Conservation (phyloP, 2,329 filamentous ascomycete species). For the Botrytis elliptica region DNA sequence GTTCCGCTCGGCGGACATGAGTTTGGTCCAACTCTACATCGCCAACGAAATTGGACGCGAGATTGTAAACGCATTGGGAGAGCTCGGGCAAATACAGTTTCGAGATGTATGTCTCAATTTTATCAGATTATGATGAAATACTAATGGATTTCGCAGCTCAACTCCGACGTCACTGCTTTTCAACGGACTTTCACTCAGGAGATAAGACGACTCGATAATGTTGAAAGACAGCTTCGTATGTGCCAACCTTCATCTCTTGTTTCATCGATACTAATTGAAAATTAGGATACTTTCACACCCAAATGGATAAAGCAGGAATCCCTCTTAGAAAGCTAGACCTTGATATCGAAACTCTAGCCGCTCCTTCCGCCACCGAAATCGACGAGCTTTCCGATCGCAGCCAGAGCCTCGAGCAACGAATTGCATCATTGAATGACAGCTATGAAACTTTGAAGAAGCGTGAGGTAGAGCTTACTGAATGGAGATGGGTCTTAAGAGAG, state of each 20-base stretch:
- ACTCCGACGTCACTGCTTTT: constrained; percentile 88
- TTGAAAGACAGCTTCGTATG: constrained; percentile 94
- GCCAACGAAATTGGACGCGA: constrained; percentile 98
- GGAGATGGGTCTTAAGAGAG: constrained; percentile 96
- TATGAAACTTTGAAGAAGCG: constrained; percentile 98
- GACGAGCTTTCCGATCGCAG: constrained; percentile 92
- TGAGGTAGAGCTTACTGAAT: constrained; percentile 94
- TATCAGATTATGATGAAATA: background rate
- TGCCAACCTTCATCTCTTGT: constrained; percentile 31
- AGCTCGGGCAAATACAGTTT: constrained; percentile 95
- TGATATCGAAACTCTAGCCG: constrained; percentile 80
- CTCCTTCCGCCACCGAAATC: constrained; percentile 90
- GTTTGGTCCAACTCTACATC: constrained; percentile 99
- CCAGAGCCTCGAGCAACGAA: constrained; percentile 86
- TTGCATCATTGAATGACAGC: constrained; percentile 91
- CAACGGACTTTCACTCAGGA: constrained; percentile 97
- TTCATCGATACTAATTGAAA: constrained; percentile 24
- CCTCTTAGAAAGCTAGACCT: constrained; percentile 87
- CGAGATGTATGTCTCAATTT: constrained; percentile 67
- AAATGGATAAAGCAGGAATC: constrained; percentile 93
- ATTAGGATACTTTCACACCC: constrained; percentile 83
- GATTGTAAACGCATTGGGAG: constrained; percentile 92
- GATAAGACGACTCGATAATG: constrained; percentile 95
- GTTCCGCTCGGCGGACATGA: constrained; percentile 99
- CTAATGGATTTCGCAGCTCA: constrained; percentile 62